phyloP scores from a whole-genome alignment of 768 basidiomycete genomes.

The Polyporus arcularius region DNA sequence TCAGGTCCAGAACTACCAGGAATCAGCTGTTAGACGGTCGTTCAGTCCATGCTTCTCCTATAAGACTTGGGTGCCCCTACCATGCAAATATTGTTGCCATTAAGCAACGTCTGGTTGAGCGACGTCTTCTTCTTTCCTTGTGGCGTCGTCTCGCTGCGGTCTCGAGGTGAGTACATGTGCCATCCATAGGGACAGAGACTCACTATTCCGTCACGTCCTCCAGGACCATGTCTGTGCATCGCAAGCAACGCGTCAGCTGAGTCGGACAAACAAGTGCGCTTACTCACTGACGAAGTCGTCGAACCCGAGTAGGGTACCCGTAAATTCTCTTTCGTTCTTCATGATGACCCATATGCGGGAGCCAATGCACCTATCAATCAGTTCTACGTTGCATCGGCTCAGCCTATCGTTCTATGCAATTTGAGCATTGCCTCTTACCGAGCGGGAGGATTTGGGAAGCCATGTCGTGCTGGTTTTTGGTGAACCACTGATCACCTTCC shows the following conservation, averaged over 20 bases:
- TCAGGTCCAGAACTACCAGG: conserved; percentile 74
- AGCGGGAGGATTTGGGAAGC: conserved; percentile 94
- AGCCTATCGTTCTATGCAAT: background rate
- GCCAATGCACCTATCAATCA: conserved; percentile 97
- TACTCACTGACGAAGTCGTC: conserved; percentile 99
- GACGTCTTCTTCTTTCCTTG: conserved; percentile 79
- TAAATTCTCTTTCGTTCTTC: conserved; percentile 97
- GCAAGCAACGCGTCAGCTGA: background rate
- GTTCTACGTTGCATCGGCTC: conserved; percentile 49
- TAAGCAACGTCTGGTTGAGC: conserved; percentile 85
- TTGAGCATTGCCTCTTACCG: conserved; percentile 45
- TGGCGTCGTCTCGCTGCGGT: conserved; percentile 77
- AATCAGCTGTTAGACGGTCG: conserved; percentile 43
- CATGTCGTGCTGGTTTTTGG: conserved; percentile 46
- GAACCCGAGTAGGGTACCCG: conserved; percentile 91
- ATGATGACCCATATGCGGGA: conserved; percentile 98
- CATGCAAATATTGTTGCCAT: conserved; percentile 97
- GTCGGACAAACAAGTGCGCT: background rate
- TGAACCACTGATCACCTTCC: conserved; percentile 14
- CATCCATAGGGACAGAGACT: conserved; percentile 32
- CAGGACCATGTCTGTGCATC: conserved; percentile 77
- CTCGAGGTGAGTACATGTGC: background rate
- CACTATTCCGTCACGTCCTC: conserved; percentile 98
- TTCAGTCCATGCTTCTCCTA: too few species aligned
- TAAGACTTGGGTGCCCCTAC: conserved; percentile 38